Evolutionary conservation across 192 early-diverging fungal genomes (phyloP).

Genomic region (Chytriomyces confervae): DNA sequence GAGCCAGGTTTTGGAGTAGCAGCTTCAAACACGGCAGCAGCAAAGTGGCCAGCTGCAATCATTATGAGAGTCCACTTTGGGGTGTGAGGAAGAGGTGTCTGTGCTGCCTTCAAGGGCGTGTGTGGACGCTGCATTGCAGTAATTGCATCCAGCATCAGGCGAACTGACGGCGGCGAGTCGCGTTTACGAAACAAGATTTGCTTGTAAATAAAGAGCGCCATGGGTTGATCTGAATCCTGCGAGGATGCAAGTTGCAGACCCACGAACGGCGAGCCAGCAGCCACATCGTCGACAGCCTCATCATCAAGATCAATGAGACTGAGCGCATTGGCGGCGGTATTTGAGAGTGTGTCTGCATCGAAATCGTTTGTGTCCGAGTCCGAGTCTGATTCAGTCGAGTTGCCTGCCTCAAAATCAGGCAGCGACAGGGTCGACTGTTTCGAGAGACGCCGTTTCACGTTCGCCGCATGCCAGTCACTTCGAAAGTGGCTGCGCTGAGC

Average conservation of each 20-base stretch:
- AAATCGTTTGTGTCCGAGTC: slow-evolving; percentile 28
- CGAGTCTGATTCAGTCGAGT: slow-evolving; percentile 45
- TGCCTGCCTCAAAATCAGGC: slow-evolving; percentile 48
- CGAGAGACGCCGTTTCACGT: slow-evolving; percentile 84
- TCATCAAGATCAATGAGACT: neutral
- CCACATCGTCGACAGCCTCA: neutral
- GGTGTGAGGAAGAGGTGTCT: slow-evolving; percentile 13
- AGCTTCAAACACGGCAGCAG: slow-evolving; percentile 83
- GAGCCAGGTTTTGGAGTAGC: slow-evolving; percentile 56
- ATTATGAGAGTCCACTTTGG: slow-evolving; percentile 79
- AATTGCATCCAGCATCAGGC: neutral
- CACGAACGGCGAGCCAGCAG: neutral
- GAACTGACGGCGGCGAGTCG: neutral
- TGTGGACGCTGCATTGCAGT: slow-evolving; percentile 1
- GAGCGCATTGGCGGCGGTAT: neutral
- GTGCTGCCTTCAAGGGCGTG: neutral
- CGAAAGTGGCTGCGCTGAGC: slow-evolving; percentile 90
- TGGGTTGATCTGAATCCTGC: neutral
- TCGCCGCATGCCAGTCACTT: slow-evolving; percentile 98
- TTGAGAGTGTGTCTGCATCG: slow-evolving; percentile 8
- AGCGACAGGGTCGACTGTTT: slow-evolving; percentile 38
- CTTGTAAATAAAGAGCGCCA: slow-evolving; percentile 47
- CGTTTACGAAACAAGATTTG: slow-evolving; percentile 34
- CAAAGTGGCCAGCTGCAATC: slow-evolving; percentile 85
- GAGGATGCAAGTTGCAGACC: neutral